phyloP scores from a whole-genome alignment of 2,329 filamentous ascomycete species.

The Gliomastix tumulicola region DNA sequence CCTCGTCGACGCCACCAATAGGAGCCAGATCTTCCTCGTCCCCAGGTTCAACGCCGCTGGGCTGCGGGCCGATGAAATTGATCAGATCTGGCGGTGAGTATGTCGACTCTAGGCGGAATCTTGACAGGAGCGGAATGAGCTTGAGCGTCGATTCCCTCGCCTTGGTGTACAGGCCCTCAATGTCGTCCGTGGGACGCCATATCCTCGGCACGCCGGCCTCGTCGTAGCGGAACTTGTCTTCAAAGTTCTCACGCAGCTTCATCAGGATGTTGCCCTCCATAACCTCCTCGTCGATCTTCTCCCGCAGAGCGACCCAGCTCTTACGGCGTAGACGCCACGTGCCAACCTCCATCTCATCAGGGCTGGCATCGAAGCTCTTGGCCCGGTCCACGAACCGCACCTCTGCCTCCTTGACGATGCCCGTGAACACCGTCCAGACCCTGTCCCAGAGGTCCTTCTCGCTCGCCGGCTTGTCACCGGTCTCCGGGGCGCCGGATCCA shows the following conservation, averaged over 20 bases:
- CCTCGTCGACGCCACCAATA: constrained; percentile 90
- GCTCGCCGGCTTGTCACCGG: constrained; percentile 61
- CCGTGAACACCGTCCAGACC: constrained; percentile 81
- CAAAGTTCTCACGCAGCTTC: constrained; percentile 96
- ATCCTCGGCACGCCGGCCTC: constrained; percentile 90
- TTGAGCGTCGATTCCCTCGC: constrained; percentile 88
- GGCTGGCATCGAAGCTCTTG: constrained; percentile 85
- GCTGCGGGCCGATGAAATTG: constrained; percentile 74
- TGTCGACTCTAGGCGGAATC: constrained; percentile 72
- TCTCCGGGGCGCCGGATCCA: constrained; percentile 73
- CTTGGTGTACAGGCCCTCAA: constrained; percentile 89
- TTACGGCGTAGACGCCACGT: constrained; percentile 90
- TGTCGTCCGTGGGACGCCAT: constrained; percentile 95
- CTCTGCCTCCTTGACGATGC: constrained; percentile 80
- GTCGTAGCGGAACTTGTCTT: constrained; percentile 98
- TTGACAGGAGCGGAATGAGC: constrained; percentile 81
- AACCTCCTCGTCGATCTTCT: constrained; percentile 93
- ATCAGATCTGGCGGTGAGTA: constrained; percentile 74
- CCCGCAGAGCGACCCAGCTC: constrained; percentile 84
- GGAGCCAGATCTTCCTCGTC: constrained; percentile 87
- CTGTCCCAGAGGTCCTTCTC: constrained; percentile 95
- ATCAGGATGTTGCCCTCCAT: constrained; percentile 95
- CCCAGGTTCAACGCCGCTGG: constrained; percentile 64
- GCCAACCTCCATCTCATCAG: constrained; percentile 86
- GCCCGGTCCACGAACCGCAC: constrained; percentile 79